These are phyloP conservation scores for Nidularia sp. DNA, from an alignment of 768 basidiomycete species.

Conservation along the genomic window DNA sequence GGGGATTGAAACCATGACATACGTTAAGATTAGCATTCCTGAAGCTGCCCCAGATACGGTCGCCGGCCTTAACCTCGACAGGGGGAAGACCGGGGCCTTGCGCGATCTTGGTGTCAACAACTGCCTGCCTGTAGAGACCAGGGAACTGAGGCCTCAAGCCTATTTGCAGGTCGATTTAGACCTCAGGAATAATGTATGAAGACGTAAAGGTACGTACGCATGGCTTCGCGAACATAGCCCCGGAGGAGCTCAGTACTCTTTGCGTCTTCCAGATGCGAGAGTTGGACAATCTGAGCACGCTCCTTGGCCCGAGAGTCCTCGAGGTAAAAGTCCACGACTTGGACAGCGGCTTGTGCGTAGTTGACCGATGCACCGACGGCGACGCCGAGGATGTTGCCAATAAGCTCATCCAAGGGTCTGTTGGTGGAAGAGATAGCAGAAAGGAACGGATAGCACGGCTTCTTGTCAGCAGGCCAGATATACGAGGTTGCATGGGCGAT, in stretches of 20 bases:
- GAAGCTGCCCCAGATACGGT: conserved; percentile 34
- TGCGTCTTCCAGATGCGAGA: conserved; percentile 24
- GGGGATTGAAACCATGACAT: neutral
- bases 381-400: conserved; percentile 41
- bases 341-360: conserved; percentile 41
- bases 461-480: conserved; percentile 23
- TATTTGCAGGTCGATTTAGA: conserved; percentile 1
- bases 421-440: conserved; percentile 27
- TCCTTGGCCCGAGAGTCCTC: conserved; percentile 34
- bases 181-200: neutral
- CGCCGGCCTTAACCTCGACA: conserved; percentile 32
- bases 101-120: conserved; percentile 24
- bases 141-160: conserved; percentile 35
- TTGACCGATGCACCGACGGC: conserved; percentile 44
- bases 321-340: conserved; percentile 52
- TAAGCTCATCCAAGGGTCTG: conserved; percentile 34
- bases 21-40: conserved; percentile 41
- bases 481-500: conserved; percentile 16
- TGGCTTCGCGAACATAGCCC: conserved; percentile 50
- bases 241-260: conserved; percentile 29
- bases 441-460: conserved; percentile 35
- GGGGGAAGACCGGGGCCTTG: conserved; percentile 29
- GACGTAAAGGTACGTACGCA: conserved; percentile 30
- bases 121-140: conserved; percentile 35
- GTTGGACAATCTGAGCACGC: conserved; percentile 29